Conservation (phyloP, 2,329 filamentous ascomycete genomes). For the Colletotrichum sp. region DNA sequence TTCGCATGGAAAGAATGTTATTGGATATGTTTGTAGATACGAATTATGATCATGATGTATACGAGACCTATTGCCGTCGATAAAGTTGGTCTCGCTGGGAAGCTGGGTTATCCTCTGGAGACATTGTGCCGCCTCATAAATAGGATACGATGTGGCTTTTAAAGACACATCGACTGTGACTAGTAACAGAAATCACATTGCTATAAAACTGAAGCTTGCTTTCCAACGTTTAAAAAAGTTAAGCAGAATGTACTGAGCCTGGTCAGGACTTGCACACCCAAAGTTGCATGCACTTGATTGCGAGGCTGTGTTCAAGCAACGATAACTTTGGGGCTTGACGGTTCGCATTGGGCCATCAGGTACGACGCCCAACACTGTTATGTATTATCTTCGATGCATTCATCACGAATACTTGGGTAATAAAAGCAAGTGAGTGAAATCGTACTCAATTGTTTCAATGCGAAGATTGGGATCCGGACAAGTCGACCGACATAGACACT, state of each 20-base stretch:
- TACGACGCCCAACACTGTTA: background rate
- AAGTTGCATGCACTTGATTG: background rate
- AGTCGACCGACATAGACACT: too few relatives aligned
- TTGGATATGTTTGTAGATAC: background rate
- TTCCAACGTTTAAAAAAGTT: background rate
- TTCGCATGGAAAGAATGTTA: background rate
- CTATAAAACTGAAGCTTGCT: background rate
- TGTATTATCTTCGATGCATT: accelerated
- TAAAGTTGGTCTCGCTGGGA: background rate
- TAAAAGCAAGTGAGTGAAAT: too few relatives aligned
- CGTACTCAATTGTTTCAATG: too few relatives aligned
- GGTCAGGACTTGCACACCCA: accelerated
- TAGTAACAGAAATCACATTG: background rate
- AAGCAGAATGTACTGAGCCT: background rate
- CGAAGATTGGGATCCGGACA: too few relatives aligned
- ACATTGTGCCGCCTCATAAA: background rate
- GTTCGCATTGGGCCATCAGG: background rate
- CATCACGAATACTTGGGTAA: background rate
- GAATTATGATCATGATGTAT: background rate
- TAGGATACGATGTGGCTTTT: background rate
- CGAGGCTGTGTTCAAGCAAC: background rate
- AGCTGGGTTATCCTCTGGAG: background rate
- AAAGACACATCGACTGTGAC: accelerated
- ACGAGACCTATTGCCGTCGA: background rate
- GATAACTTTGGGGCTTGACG: background rate